Evolutionary conservation across 2,329 filamentous ascomycete genomes (phyloP), one percentile per base, ranked within the genome.

Genomic region (Apiospora phragmitis): DNA sequence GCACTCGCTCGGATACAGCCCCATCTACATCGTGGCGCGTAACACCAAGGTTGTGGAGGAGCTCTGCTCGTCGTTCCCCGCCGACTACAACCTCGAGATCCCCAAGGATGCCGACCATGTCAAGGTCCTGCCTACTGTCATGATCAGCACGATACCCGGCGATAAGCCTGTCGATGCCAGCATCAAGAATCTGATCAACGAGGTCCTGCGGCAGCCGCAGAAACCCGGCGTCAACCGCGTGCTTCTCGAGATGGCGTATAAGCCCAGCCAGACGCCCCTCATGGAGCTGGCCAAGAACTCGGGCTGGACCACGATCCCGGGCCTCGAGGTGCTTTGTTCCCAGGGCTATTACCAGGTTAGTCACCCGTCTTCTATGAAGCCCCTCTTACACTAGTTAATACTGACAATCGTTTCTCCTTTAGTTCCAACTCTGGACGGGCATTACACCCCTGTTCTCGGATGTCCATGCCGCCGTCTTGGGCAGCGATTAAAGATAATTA

Each of bases 171-270:
- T 98, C 72, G 95, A 98, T 74, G 76, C 87, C 0, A 83, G 82
- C 14, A 91, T 97, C 81, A 86, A 88, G 29, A 89, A 91, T 75
- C 85, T 93, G 1, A 83, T 98, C 12, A 81, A 83, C 6, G 81
- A 85, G 21, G 77, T 90, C 43, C 78, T 90, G n/a, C 82, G 84
- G 71, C 81, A 80, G 79, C 75, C 73, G 80, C 77, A 72, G 77
- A 69, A 76, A 79, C 77, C 73, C 70, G 70, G 32, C 68, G 81
- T 81, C 7, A 82, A 81, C 35, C 87, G 88, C 26, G 88, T 96
- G 16, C 82, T 98, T 72, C 83, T 98, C 4, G 96, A 99, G 81
- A 97, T 99, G 95, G 95, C 96, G 1, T 99, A 99, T 82, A 97
- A 95, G 81, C 96, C 96, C 26, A 85, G 88, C 0, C 88, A 93